Evolutionary conservation across 148 eudicot genomes (phyloP).

Genomic region (Nepenthes mirabilis): DNA sequence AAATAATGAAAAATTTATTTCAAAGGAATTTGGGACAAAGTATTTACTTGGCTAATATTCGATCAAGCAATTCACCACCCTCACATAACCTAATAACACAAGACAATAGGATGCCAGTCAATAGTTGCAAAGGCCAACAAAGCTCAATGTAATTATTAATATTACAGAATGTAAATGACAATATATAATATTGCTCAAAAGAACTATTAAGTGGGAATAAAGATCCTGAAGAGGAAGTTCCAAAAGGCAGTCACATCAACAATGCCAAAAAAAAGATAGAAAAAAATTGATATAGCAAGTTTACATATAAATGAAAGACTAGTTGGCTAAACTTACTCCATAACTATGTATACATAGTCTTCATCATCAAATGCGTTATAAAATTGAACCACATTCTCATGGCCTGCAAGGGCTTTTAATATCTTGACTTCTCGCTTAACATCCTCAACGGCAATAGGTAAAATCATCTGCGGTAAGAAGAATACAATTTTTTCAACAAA

Average conservation of each 20-base stretch:
- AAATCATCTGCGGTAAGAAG: constrained; percentile 64
- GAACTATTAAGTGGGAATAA: neutral
- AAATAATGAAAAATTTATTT: neutral
- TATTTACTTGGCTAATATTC: constrained; percentile 74
- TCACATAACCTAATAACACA: constrained; percentile 63
- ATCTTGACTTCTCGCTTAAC: constrained; percentile 97
- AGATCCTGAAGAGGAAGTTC: neutral
- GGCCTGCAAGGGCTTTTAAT: constrained; percentile 79
- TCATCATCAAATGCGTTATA: constrained; percentile 85
- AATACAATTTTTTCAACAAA: constrained; percentile 5
- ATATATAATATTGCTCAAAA: no score
- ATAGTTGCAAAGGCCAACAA: neutral
- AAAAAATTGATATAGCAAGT: neutral
- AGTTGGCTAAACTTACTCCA: constrained; percentile 65
- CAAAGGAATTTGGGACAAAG: neutral
- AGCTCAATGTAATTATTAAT: no score
- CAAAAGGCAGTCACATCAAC: neutral
- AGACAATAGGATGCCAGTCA: neutral
- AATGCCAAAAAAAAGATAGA: neutral
- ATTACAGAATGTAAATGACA: no score
- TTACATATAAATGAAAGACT: neutral
- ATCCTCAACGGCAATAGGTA: constrained; percentile 89
- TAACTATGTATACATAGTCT: constrained; percentile 80
- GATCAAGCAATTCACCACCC: constrained; percentile 93
- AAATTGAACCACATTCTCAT: constrained; percentile 95